Evolutionary conservation across 257 asterid species (phyloP).

Genomic region (Nicotiana tabacum): DNA sequence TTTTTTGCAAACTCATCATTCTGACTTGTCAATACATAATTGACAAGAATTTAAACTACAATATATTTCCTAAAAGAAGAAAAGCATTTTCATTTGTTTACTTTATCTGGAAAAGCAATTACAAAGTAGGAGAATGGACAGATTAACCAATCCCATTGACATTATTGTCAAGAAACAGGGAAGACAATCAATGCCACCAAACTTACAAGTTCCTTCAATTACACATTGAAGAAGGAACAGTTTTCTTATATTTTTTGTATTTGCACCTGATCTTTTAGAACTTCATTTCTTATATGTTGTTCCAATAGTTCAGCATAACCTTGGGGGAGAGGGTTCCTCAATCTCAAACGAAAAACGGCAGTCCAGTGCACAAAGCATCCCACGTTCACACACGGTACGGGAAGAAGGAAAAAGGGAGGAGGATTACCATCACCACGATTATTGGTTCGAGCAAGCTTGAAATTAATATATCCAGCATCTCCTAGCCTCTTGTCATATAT

Average conservation of each 20-base stretch:
- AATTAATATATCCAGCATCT: constrained; percentile 82
- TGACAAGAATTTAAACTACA: not conserved
- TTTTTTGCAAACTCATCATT: not conserved
- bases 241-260: not conserved
- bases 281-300: not conserved
- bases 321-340: too few relatives aligned
- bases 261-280: not conserved
- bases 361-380: too few relatives aligned
- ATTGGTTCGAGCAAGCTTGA: constrained; percentile 91
- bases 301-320: too few relatives aligned
- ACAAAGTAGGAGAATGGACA: not conserved
- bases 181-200: not conserved
- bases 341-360: too few relatives aligned
- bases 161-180: not conserved
- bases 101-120: not conserved
- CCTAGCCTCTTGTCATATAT: constrained; percentile 88
- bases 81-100: not conserved
- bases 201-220: not conserved
- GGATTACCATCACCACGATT: constrained; percentile 94
- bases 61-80: not conserved
- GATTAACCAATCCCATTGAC: not conserved
- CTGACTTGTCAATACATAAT: not conserved
- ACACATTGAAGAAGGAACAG: not conserved
- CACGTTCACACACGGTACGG: too few relatives aligned
- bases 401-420: not conserved